phyloP scores from a whole-genome alignment of 768 basidiomycete genomes.

The Cystobasidium tubakii region DNA sequence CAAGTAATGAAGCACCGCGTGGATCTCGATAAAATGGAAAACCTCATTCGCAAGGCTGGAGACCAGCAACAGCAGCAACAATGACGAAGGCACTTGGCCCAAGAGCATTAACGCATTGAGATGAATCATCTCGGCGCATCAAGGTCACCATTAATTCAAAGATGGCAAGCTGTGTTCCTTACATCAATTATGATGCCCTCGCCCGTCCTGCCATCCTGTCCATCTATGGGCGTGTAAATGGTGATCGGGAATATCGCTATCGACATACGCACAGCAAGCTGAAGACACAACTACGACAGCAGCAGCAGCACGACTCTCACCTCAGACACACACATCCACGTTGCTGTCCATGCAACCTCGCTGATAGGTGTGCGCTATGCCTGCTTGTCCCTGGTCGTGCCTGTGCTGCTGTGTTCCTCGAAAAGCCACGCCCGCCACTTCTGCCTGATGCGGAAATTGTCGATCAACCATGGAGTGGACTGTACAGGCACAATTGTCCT shows the following conservation, averaged over 20 bases:
- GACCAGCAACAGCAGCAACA: background rate
- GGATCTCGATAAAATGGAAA: constrained; percentile 6
- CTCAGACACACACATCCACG: background rate
- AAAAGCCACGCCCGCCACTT: background rate
- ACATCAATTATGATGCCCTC: background rate
- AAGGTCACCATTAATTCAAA: background rate
- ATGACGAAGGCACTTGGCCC: too few relatives aligned
- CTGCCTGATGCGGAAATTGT: background rate
- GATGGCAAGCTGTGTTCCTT: constrained; percentile 3
- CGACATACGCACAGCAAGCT: background rate
- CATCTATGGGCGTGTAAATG: background rate
- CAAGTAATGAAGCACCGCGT: constrained; percentile 29
- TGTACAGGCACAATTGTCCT: background rate
- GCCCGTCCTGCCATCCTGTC: background rate
- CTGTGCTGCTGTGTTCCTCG: background rate
- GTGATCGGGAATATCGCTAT: background rate
- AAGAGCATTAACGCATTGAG: background rate
- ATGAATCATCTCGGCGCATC: too few relatives aligned
- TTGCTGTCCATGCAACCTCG: background rate
- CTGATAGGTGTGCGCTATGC: background rate
- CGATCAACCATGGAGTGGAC: background rate
- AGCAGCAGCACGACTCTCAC: background rate
- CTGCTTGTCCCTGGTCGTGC: background rate
- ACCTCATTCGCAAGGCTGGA: constrained; percentile 3
- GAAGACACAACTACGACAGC: background rate